Base-by-base conservation (phyloP, 768 basidiomycete genomes). In the Leccinum obscurum region DNA sequence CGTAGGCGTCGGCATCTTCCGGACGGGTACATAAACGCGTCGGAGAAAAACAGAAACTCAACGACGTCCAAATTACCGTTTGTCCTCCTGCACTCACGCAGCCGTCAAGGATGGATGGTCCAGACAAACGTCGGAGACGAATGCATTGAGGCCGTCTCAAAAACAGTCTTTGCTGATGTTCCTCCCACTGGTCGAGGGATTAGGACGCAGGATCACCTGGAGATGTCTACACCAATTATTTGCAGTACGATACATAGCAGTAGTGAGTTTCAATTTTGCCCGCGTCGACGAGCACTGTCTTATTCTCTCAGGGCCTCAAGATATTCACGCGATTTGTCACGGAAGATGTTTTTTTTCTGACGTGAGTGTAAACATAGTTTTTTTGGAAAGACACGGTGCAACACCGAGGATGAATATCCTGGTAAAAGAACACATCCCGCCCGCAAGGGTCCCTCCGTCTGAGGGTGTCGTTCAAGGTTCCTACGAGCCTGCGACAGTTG, bases 141-240 rank as follows among this genome's bases (percentile, higher is more conserved):
- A 72, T 4, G 14, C 26, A 11, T 7, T 78, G n/a, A 11, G 58
- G 74, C 54, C 68, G 70, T 78, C 88, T 89, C 89, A 83, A 92
- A 93, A 92, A 93, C 91, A 92, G 83, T 92, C 89, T 87, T 83
- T 85, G 90, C 91, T 85, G 91, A 82, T 78, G 90, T 83, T 86
- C 79, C 83, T 93, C 91, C 91, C 91, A 71, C 74, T 83, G 91
- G 91, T 93, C 75, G 91, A 93, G 91, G 84, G 81, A 88, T 77
- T 24, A 90, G 87, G 91, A 93, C 79, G 91, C 90, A 81, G 86
- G 91, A 93, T 88, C 87, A 93, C 91, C 91, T 92, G 88, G 89
- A 83, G 88, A 78, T 74, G 85, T 78, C 81, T 74, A 90, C 86
- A 91, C 3, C 9, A 6, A 22, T 46, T 59, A 6, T 30, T 44